These are phyloP conservation scores for Cytospora schulzeri DNA, from an alignment of 2,329 filamentous ascomycete genomes.

Conservation along the genomic window DNA sequence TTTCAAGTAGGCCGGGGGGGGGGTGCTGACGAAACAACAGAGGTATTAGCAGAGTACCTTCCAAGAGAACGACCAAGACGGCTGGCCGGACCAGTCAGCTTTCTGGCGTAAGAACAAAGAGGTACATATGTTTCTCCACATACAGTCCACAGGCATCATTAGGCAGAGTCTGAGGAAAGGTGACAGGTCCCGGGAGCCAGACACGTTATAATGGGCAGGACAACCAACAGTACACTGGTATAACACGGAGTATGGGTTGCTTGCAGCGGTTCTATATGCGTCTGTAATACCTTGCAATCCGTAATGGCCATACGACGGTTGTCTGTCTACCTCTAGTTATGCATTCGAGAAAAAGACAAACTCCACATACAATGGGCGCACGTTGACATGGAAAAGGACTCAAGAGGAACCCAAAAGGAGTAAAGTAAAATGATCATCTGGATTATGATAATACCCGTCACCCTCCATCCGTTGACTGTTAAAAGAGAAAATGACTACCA, in stretches of 20 bases:
- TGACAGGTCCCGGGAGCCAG: no score
- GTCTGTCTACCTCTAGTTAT: background rate
- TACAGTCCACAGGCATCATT: no score
- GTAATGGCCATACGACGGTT: background rate
- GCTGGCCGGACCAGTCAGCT: no score
- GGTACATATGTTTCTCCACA: no score
- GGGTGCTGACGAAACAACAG: no score
- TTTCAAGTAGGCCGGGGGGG: no score
- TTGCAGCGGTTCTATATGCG: background rate
- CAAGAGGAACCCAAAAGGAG: background rate
- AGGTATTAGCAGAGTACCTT: no score
- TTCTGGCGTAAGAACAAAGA: no score
- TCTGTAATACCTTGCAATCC: background rate
- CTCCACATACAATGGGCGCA: background rate
- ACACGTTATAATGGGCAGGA: background rate
- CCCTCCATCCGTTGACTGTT: constrained; percentile 18
- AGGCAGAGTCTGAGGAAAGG: no score
- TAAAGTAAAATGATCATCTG: constrained; percentile 28
- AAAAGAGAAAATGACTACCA: constrained; percentile 18
- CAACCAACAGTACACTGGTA: no score
- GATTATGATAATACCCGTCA: constrained; percentile 20
- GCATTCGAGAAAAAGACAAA: background rate
- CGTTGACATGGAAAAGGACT: background rate
- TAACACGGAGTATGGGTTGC: background rate
- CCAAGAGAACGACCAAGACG: no score